Conservation (phyloP, 2,329 filamentous ascomycete species). For the Elsinoe fawcettii region DNA sequence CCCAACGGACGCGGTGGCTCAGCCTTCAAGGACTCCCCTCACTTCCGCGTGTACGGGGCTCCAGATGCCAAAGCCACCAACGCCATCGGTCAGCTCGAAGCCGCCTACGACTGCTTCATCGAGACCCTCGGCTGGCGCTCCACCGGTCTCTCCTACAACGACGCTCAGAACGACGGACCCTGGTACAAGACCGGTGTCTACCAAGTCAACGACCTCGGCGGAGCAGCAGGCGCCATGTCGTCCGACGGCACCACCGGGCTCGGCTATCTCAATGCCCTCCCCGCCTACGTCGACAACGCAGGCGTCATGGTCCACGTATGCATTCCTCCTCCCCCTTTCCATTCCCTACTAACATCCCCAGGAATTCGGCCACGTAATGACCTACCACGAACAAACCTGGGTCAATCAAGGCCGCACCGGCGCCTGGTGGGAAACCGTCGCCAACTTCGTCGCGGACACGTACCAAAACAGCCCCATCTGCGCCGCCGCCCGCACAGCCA, state of each 20-base stretch:
- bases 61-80: constrained; percentile 26
- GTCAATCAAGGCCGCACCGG: constrained; percentile 40
- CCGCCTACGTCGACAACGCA: constrained; percentile 34
- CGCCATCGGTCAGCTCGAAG: constrained; percentile 39
- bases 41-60: constrained; percentile 36
- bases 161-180: constrained; percentile 31
- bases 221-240: constrained; percentile 37
- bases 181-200: constrained; percentile 45
- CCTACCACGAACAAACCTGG: constrained; percentile 34
- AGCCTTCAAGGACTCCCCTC: constrained; percentile 21
- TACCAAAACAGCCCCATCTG: constrained; percentile 43
- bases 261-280: constrained; percentile 39
- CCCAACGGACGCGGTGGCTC: neutral
- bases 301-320: constrained; percentile 40
- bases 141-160: constrained; percentile 23
- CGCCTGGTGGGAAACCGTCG: constrained; percentile 47
- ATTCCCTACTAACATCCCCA: neutral
- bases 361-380: constrained; percentile 44
- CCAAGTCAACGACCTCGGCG: constrained; percentile 26
- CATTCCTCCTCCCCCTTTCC: neutral
- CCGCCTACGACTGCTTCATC: constrained; percentile 31
- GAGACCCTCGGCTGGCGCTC: constrained; percentile 23
- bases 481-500: constrained; percentile 31
- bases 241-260: constrained; percentile 36
- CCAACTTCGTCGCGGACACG: constrained; percentile 45